Percentiles rank a stretch among this genome's conserved stretches.
Evolutionary conservation across 495 filamentous ascomycete genomes (phyloP).

Genomic region (Pseudotulostoma volvatum): DNA sequence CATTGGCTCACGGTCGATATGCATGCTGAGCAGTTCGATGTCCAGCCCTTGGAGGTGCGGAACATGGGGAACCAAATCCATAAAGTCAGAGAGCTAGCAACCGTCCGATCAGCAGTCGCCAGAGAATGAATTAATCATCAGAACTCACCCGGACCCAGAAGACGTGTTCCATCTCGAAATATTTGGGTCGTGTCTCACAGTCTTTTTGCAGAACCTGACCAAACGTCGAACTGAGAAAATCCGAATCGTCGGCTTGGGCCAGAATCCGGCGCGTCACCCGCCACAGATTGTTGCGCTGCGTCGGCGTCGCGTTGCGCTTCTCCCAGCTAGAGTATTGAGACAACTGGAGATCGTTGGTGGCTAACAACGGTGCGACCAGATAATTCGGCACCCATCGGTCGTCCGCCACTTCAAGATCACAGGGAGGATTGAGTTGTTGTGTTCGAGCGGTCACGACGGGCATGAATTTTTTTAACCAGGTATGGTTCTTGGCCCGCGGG

Average conservation of each 20-base stretch:
- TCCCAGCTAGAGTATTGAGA: slow-evolving; percentile 61
- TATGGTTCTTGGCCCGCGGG: slow-evolving; percentile 24
- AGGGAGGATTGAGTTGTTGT: slow-evolving; percentile 29
- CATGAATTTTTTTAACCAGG: slow-evolving; percentile 34
- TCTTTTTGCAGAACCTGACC: slow-evolving; percentile 30
- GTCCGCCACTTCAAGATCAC: slow-evolving; percentile 22
- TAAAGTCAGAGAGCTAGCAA: slow-evolving; percentile 51
- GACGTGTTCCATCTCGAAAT: slow-evolving; percentile 41
- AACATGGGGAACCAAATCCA: slow-evolving; percentile 52
- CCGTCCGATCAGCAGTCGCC: background rate
- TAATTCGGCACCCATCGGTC: slow-evolving; percentile 69
- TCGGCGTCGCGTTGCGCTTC: slow-evolving; percentile 29
- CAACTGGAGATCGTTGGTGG: slow-evolving; percentile 58
- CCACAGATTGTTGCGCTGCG: slow-evolving; percentile 36
- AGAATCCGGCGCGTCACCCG: slow-evolving; percentile 35
- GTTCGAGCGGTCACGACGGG: slow-evolving; percentile 35
- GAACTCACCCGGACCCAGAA: slow-evolving; percentile 59
- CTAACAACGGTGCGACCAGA: slow-evolving; percentile 55
- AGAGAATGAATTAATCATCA: background rate
- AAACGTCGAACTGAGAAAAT: slow-evolving; percentile 20
- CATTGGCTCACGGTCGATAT: slow-evolving; percentile 27
- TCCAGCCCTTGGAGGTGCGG: slow-evolving; percentile 49
- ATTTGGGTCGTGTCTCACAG: slow-evolving; percentile 33
- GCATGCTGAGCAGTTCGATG: slow-evolving; percentile 33
- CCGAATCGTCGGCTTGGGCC: slow-evolving; percentile 27